These are phyloP conservation scores for Rhodotorula mucilaginosa DNA, from an alignment of 1,284 basidiomycete genomes.

Conservation along the genomic window DNA sequence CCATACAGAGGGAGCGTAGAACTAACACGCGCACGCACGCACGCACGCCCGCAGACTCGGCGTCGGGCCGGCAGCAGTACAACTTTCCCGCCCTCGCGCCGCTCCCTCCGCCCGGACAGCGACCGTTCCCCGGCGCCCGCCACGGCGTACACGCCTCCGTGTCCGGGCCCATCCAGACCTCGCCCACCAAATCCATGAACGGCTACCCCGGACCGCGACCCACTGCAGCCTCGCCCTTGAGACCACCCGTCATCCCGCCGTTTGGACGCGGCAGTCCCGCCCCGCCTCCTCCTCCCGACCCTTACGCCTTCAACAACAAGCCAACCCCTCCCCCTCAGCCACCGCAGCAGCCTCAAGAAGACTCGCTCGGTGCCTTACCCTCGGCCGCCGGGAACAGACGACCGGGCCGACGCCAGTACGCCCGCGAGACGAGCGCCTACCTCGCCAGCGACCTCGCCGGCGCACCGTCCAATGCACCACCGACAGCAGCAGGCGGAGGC, in stretches of 20 bases:
- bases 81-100: slow-evolving; percentile 45
- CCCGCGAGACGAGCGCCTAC: slow-evolving; percentile 35
- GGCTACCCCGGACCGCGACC: slow-evolving; percentile 42
- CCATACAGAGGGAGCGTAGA: neutral
- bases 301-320: neutral
- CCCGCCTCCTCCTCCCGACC: neutral
- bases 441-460: slow-evolving; percentile 28
- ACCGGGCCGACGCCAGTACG: slow-evolving; percentile 29
- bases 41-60: slow-evolving; percentile 40
- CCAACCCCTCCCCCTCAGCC: neutral
- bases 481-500: slow-evolving; percentile 9
- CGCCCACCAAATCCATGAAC: slow-evolving; percentile 42
- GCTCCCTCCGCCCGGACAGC: slow-evolving; percentile 26
- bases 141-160: slow-evolving; percentile 45
- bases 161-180: slow-evolving; percentile 45
- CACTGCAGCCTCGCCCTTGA: slow-evolving; percentile 15
- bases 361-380: slow-evolving; percentile 8
- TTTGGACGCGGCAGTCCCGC: neutral
- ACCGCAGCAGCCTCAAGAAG: slow-evolving; percentile 5
- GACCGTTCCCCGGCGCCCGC: slow-evolving; percentile 32
- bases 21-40: neutral
- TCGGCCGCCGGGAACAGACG: slow-evolving; percentile 3
- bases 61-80: slow-evolving; percentile 49
- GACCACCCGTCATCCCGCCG: slow-evolving; percentile 6
- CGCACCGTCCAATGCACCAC: neutral